Percentiles rank a stretch among this genome's conserved stretches.
phyloP scores from a whole-genome alignment of 192 early-diverging fungal species.

The Coemansia pectinata region DNA sequence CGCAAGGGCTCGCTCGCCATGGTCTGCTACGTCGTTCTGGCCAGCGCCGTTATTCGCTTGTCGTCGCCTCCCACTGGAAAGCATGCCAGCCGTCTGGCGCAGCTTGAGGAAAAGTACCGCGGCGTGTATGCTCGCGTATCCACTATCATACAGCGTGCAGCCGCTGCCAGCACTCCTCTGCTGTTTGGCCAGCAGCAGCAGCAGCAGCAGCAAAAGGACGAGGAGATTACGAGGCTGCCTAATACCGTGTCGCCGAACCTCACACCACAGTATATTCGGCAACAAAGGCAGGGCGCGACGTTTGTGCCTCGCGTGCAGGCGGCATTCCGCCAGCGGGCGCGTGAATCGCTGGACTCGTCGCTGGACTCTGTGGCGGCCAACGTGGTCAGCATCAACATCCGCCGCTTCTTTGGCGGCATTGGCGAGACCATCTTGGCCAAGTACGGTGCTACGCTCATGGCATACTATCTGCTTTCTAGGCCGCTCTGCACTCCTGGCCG shows the following conservation, averaged over 20 bases:
- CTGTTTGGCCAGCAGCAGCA: slow-evolving; percentile 30
- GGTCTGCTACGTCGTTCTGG: slow-evolving; percentile 48
- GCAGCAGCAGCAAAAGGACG: slow-evolving; percentile 9
- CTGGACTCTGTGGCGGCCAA: slow-evolving; percentile 27
- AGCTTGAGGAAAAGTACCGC: slow-evolving; percentile 47
- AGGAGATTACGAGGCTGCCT: neutral
- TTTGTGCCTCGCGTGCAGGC: slow-evolving; percentile 49
- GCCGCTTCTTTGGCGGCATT: slow-evolving; percentile 53
- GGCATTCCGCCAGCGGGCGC: slow-evolving; percentile 33
- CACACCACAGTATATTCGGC: neutral
- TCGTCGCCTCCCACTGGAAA: slow-evolving; percentile 46
- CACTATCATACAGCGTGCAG: slow-evolving; percentile 41
- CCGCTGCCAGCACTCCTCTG: slow-evolving; percentile 36
- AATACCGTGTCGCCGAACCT: neutral
- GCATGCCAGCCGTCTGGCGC: slow-evolving; percentile 33
- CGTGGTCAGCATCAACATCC: slow-evolving; percentile 43
- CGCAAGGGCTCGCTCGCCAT: slow-evolving; percentile 49
- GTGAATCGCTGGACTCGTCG: slow-evolving; percentile 30
- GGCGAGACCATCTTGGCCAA: slow-evolving; percentile 87
- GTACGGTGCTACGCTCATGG: slow-evolving; percentile 88
- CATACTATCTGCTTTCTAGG: slow-evolving; percentile 72
- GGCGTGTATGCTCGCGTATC: slow-evolving; percentile 45
- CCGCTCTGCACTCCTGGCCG: slow-evolving; percentile 70
- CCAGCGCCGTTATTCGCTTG: slow-evolving; percentile 39
- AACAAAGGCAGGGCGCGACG: slow-evolving; percentile 10